Base-by-base conservation (phyloP, 768 basidiomycete genomes). In the Tephrocybe rancida region DNA sequence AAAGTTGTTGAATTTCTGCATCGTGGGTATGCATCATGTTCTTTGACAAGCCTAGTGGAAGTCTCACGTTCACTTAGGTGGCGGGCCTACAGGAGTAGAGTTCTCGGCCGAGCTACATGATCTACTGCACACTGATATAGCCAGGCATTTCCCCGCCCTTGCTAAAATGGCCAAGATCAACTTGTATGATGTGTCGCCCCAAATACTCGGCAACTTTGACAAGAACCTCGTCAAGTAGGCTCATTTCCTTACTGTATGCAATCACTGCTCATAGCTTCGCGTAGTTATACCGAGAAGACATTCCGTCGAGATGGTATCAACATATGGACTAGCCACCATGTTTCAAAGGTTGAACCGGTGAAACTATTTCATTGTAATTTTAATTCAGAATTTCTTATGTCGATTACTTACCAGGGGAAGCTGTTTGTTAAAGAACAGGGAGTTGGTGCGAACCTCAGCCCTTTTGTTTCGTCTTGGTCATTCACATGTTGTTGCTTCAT, bases 81-180 rank as follows among this genome's bases (percentile, higher is more conserved):
- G 86, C 27, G 87, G 88, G 6, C 87, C 85, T 0, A 88, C 87
- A 9, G 89, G 90, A 11, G 86, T 92, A 39, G 92, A 93, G 68
- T 93, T 92, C 61, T 80, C 90, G 0, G 90, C 91, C 8, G 92
- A 93, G 66, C 66, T 94, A 43, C 84, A 90, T 59, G 91, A 94
- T 66, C 75, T 93, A 1, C 71, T 92, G 27, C 82, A 84, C 54
- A 74, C 80, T 3, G 91, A 94, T 55, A 77, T 91, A 25, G 63
- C 69, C 18, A 67, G 67, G 21, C 78, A 87, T 61, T 90, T 85
- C 64, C 87, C 90, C 2, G 66, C 73, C 3, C 78, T 94, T 8
- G 81, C 83, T 1, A 77, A 77, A 41, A 64, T 90, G 46, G 81
- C 84, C 11, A 82, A 79, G 51, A 93, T 95, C 55, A 87, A 87